phyloP scores from a whole-genome alignment of 2,329 filamentous ascomycete genomes.

The Metarhizium sp. region DNA sequence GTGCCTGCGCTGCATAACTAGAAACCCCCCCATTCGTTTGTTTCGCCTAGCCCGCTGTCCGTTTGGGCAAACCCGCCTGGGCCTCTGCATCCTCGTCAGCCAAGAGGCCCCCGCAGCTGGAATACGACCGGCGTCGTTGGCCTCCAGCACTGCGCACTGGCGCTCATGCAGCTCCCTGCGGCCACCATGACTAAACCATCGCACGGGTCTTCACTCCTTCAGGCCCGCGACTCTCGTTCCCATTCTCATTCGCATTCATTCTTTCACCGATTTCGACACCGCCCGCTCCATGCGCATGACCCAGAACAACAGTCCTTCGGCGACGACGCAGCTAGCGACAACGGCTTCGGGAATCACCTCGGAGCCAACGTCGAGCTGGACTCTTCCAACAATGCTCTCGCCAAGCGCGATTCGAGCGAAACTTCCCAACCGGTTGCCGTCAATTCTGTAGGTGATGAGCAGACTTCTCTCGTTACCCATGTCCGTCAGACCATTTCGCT shows the following conservation, averaged over 20 bases:
- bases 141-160: conserved; percentile 1
- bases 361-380: conserved; percentile 10
- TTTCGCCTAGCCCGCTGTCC: conserved; percentile 1
- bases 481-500: conserved; percentile 47
- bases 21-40: not conserved
- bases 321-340: conserved; percentile 8
- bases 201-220: conserved; percentile 28
- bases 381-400: conserved; percentile 5
- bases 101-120: conserved; percentile 6
- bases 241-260: conserved; percentile 18
- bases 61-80: not conserved
- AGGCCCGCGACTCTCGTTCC: conserved; percentile 18
- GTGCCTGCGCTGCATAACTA: not conserved
- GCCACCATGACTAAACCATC: conserved; percentile 24
- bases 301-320: conserved; percentile 4
- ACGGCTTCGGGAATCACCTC: conserved; percentile 16
- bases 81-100: conserved; percentile 5
- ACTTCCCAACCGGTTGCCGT: conserved; percentile 8
- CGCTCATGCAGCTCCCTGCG: conserved; percentile 7
- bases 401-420: conserved; percentile 7
- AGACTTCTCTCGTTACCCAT: conserved; percentile 26
- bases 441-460: conserved; percentile 1
- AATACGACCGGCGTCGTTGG: conserved; percentile 12
- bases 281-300: conserved; percentile 8
- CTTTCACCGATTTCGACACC: conserved; percentile 11